phyloP scores from a whole-genome alignment of 1,284 basidiomycete species.

The Cutaneotrichosporon mucoides region DNA sequence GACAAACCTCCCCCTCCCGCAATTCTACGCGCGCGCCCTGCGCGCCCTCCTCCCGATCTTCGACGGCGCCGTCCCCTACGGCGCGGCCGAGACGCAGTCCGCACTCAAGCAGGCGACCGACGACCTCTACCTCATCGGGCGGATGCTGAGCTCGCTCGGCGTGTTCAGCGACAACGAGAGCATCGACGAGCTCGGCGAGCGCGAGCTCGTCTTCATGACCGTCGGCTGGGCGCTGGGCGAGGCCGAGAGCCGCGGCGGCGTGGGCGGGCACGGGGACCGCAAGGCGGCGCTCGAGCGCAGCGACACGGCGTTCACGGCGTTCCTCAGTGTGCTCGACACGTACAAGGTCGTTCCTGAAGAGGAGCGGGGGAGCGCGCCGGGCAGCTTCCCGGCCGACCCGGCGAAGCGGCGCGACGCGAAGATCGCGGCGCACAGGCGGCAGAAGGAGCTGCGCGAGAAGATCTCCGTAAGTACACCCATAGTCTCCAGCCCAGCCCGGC shows the following conservation, averaged over 20 bases:
- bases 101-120: slow-evolving; percentile 29
- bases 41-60: slow-evolving; percentile 38
- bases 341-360: slow-evolving; percentile 53
- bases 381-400: slow-evolving; percentile 59
- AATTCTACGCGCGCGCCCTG: slow-evolving; percentile 40
- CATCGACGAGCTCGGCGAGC: slow-evolving; percentile 76
- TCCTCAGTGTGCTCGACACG: slow-evolving; percentile 58
- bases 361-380: slow-evolving; percentile 40
- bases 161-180: slow-evolving; percentile 83
- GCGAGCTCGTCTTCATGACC: slow-evolving; percentile 72
- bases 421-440: slow-evolving; percentile 78
- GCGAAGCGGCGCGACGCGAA: slow-evolving; percentile 72
- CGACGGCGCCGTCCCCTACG: slow-evolving; percentile 35
- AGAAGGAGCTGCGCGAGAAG: slow-evolving; percentile 68
- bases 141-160: slow-evolving; percentile 53
- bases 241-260: slow-evolving; percentile 63
- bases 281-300: slow-evolving; percentile 57
- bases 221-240: slow-evolving; percentile 70
- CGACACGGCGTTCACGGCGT: slow-evolving; percentile 61
- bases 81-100: slow-evolving; percentile 26
- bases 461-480: slow-evolving; percentile 57
- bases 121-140: slow-evolving; percentile 45
- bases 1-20: slow-evolving; percentile 40
- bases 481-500: background rate
- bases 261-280: slow-evolving; percentile 60